These are phyloP conservation scores for Amanita pallidorosea DNA, from an alignment of 768 basidiomycete species.

Conservation along the genomic window DNA sequence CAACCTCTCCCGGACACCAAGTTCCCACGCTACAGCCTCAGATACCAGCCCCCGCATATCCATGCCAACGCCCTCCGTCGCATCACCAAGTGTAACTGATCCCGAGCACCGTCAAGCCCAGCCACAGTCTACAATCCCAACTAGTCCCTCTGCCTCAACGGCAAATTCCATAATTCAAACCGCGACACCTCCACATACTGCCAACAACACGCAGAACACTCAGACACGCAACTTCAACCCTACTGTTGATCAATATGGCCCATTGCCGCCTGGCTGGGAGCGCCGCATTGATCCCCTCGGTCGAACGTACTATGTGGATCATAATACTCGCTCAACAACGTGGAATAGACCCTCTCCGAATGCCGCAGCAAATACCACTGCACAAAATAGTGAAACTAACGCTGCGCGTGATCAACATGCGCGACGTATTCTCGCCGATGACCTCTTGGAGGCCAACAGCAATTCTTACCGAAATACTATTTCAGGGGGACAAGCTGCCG, in stretches of 20 bases:
- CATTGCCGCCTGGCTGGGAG: slow-evolving; percentile 91
- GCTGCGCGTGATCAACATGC: slow-evolving; percentile 82
- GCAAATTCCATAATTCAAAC: neutral
- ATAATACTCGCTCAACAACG: slow-evolving; percentile 94
- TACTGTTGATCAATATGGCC: slow-evolving; percentile 87
- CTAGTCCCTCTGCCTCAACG: slow-evolving; percentile 10
- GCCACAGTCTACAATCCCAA: slow-evolving; percentile 9
- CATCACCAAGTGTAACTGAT: slow-evolving; percentile 15
- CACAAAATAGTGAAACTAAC: slow-evolving; percentile 71
- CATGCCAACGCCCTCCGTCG: slow-evolving; percentile 13
- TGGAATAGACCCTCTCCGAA: slow-evolving; percentile 89
- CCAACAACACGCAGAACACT: slow-evolving; percentile 27
- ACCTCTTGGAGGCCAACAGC: slow-evolving; percentile 67
- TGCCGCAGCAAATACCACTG: slow-evolving; percentile 58
- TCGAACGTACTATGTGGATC: slow-evolving; percentile 96
- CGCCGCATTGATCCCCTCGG: slow-evolving; percentile 94
- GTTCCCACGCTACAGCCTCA: slow-evolving; percentile 50
- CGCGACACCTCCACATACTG: slow-evolving; percentile 8
- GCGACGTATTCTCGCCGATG: slow-evolving; percentile 75
- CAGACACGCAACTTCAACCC: slow-evolving; percentile 86
- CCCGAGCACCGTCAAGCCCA: slow-evolving; percentile 13
- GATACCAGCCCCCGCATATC: slow-evolving; percentile 26
- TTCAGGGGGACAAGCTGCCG: slow-evolving; percentile 21
- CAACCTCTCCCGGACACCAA: slow-evolving; percentile 50
- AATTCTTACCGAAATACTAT: slow-evolving; percentile 22